A percentile compares a stretch with the other conserved stretches of the same genome.
These are phyloP conservation scores for Aegilops bicornis DNA, from an alignment of 176 grass and related monocot genomes.

Conservation along the genomic window DNA sequence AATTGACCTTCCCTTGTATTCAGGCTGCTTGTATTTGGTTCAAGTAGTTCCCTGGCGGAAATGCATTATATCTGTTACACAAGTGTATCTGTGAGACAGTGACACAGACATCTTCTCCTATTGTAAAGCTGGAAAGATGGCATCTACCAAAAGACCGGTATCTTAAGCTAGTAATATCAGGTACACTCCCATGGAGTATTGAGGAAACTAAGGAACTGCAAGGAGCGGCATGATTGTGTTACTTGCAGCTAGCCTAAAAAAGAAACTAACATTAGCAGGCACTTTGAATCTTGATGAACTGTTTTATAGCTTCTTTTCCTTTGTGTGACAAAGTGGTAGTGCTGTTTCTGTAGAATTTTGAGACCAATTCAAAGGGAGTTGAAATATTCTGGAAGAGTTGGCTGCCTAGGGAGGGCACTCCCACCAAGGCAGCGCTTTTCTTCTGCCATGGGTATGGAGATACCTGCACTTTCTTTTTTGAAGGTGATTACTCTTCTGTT, in stretches of 20 bases:
- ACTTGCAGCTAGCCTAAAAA: conserved; percentile 13
- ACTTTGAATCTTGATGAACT: background rate
- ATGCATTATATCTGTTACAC: conserved; percentile 20
- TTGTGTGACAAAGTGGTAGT: background rate
- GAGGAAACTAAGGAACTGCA: background rate
- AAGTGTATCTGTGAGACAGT: background rate
- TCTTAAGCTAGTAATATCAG: background rate
- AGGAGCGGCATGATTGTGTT: background rate
- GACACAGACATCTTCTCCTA: conserved; percentile 1
- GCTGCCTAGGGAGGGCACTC: conserved; percentile 62
- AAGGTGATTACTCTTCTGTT: conserved; percentile 52
- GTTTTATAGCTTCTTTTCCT: conserved; percentile 1
- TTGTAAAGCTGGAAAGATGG: conserved; percentile 12
- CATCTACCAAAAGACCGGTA: conserved; percentile 14
- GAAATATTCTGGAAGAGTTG: conserved; percentile 99
- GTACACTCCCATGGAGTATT: background rate
- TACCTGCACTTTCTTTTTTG: conserved; percentile 98
- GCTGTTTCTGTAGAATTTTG: conserved; percentile 55
- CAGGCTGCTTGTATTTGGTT: conserved; percentile 20
- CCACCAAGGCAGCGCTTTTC: conserved; percentile 79
- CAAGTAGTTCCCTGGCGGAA: conserved; percentile 34
- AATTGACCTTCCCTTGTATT: conserved; percentile 30
- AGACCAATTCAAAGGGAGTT: conserved; percentile 85
- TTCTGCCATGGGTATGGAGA: conserved; percentile 96
- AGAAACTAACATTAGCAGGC: background rate